Evolutionary conservation across 352 stramenopile genomes (phyloP).

Genomic region (Phytophthora hybrid): DNA sequence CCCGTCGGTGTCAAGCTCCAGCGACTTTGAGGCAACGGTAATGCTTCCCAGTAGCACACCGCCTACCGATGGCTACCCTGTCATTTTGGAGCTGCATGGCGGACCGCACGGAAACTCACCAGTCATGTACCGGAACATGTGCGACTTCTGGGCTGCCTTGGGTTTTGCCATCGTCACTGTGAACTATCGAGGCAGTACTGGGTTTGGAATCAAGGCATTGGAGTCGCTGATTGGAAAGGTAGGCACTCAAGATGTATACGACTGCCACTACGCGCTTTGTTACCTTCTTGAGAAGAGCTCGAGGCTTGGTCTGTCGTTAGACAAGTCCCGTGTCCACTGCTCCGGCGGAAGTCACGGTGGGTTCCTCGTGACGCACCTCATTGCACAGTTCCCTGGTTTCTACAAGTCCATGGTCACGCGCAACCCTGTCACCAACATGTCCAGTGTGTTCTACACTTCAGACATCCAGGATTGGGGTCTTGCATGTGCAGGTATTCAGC

Average conservation of each 20-base stretch:
- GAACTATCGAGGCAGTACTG: constrained; percentile 97
- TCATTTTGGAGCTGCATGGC: constrained; percentile 92
- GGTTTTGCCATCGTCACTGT: constrained; percentile 93
- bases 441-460: constrained; percentile 92
- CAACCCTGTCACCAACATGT: constrained; percentile 96
- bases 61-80: constrained; percentile 60
- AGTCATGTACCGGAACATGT: constrained; percentile 88
- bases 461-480: constrained; percentile 98
- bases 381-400: constrained; percentile 94
- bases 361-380: constrained; percentile 94
- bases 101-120: constrained; percentile 92
- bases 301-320: constrained; percentile 55
- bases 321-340: constrained; percentile 89
- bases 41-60: constrained; percentile 58
- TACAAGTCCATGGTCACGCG: constrained; percentile 92
- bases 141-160: constrained; percentile 90
- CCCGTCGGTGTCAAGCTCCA: constrained; percentile 51
- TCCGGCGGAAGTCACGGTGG: constrained; percentile 96
- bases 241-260: constrained; percentile 93
- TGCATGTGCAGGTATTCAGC: constrained; percentile 82
- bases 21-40: constrained; percentile 83
- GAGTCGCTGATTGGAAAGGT: constrained; percentile 92
- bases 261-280: constrained; percentile 89
- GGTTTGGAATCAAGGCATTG: constrained; percentile 91
- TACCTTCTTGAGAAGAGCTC: constrained; percentile 72